Conservation (phyloP, 306 rosid genomes). For the Fragaria ananassa region DNA sequence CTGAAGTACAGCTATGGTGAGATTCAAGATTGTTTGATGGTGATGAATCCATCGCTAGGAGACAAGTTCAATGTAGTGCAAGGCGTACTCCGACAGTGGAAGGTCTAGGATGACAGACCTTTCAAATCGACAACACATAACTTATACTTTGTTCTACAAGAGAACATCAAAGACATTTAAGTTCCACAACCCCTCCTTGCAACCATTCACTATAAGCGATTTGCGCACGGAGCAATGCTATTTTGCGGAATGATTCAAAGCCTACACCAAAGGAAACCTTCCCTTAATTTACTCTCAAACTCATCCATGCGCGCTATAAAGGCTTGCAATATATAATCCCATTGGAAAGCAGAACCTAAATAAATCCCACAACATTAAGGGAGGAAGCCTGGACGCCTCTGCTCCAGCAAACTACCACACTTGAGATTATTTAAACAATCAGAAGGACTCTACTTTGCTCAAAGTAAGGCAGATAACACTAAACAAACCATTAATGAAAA, state of each 20-base stretch:
- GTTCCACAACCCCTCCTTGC: too few species aligned
- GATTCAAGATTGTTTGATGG: background rate
- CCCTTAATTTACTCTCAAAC: background rate
- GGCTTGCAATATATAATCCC: background rate
- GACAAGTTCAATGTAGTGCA: background rate
- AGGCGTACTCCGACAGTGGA: background rate
- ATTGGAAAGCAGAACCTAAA: background rate
- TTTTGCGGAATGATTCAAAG: conserved; percentile 3
- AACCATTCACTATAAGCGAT: background rate
- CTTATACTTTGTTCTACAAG: too few species aligned
- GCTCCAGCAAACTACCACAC: conserved; percentile 15
- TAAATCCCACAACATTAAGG: conserved; percentile 12
- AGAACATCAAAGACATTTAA: too few species aligned
- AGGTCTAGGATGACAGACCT: too few species aligned
- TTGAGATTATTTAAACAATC: conserved; percentile 1
- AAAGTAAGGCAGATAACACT: conserved; percentile 22
- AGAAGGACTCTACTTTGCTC: conserved; percentile 30
- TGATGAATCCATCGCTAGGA: background rate
- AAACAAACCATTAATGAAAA: conserved; percentile 30
- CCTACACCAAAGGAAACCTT: background rate
- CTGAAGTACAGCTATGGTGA: background rate
- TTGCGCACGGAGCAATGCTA: background rate
- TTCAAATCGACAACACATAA: too few species aligned
- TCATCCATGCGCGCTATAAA: conserved; percentile 3
- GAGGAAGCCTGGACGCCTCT: conserved; percentile 41